Conservation (phyloP, 805 yeast genomes). For the Saturnispora galanensis region DNA sequence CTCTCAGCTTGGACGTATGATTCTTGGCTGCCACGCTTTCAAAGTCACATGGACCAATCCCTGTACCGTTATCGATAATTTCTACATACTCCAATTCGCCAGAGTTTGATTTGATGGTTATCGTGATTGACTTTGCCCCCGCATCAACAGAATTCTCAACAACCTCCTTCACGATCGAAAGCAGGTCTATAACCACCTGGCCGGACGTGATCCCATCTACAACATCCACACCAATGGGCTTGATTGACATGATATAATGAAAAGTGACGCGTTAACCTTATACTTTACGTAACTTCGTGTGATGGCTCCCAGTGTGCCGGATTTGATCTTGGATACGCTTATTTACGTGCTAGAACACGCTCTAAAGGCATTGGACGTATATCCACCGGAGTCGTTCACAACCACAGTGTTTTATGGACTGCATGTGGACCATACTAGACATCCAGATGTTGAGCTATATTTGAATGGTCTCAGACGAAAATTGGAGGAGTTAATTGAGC, state of each 20-base stretch:
- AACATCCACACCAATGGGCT: slow-evolving; percentile 29
- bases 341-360: slow-evolving; percentile 33
- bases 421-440: slow-evolving; percentile 34
- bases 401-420: slow-evolving; percentile 34
- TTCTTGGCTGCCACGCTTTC: slow-evolving; percentile 48
- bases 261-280: not conserved
- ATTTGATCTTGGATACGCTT: slow-evolving; percentile 3
- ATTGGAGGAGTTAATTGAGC: slow-evolving; percentile 12
- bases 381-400: slow-evolving; percentile 42
- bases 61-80: slow-evolving; percentile 58
- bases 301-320: slow-evolving; percentile 3
- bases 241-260: not conserved
- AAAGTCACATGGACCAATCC: slow-evolving; percentile 46
- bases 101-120: slow-evolving; percentile 44
- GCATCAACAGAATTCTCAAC: slow-evolving; percentile 88
- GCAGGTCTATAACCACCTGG: slow-evolving; percentile 77
- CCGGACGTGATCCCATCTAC: slow-evolving; percentile 80
- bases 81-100: slow-evolving; percentile 47
- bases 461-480: slow-evolving; percentile 24
- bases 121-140: slow-evolving; percentile 52
- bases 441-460: slow-evolving; percentile 34
- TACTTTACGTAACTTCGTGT: not conserved
- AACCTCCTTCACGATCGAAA: slow-evolving; percentile 73
- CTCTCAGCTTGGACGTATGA: slow-evolving; percentile 53
- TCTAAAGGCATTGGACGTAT: slow-evolving; percentile 41